Evolutionary conservation across 495 filamentous ascomycete species (phyloP).

Genomic region (Oleoguttula mirabilis): DNA sequence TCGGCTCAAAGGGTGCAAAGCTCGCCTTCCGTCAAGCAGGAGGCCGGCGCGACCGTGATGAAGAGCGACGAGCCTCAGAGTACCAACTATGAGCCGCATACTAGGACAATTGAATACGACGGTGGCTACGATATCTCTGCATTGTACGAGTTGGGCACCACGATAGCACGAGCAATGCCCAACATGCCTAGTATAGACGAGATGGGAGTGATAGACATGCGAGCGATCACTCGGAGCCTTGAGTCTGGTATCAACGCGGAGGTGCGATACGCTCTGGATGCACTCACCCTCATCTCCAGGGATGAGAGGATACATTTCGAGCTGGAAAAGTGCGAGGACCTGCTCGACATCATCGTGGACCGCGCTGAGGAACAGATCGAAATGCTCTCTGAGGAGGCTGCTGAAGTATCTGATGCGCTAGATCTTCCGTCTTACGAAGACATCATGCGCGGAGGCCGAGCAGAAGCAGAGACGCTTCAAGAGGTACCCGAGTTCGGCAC

Average conservation of each 20-base stretch:
- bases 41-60: conserved; percentile 7
- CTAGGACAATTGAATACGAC: conserved; percentile 12
- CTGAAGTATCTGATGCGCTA: conserved; percentile 74
- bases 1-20: conserved; percentile 7
- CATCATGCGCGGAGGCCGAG: conserved; percentile 59
- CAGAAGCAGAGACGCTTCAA: conserved; percentile 56
- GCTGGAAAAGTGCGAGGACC: conserved; percentile 69
- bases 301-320: conserved; percentile 47
- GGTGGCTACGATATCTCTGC: conserved; percentile 19
- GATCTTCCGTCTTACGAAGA: conserved; percentile 77
- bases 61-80: conserved; percentile 17
- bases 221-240: conserved; percentile 83
- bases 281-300: conserved; percentile 58
- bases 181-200: conserved; percentile 64
- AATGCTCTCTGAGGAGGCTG: conserved; percentile 60
- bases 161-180: conserved; percentile 41
- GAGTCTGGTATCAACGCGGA: conserved; percentile 84
- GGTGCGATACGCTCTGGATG: conserved; percentile 76
- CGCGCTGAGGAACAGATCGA: conserved; percentile 83
- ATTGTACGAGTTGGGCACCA: conserved; percentile 12
- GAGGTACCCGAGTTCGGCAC: conserved; percentile 63
- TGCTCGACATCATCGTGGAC: conserved; percentile 78
- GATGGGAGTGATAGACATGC: conserved; percentile 76
- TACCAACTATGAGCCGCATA: conserved; percentile 19
- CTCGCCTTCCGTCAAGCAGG: conserved; percentile 15